Evolutionary conservation across 1,139 yeast species (phyloP).

Genomic region (Pichiaceae sp.): DNA sequence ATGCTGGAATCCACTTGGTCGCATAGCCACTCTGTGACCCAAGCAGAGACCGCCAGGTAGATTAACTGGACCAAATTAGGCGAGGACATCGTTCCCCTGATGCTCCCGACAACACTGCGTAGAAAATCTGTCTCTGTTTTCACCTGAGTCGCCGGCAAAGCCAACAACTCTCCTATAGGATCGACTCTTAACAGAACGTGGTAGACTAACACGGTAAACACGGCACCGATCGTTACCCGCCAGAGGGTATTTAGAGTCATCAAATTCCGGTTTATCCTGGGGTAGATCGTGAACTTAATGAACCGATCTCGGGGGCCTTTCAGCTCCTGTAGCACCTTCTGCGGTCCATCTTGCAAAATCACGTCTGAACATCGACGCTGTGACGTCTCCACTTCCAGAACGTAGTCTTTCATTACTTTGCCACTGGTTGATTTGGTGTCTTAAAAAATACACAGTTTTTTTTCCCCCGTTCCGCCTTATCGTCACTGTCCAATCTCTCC

Average conservation of each 20-base stretch:
- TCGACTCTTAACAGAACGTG: slow-evolving; percentile 6
- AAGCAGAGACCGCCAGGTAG: slow-evolving; percentile 8
- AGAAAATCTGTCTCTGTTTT: not conserved
- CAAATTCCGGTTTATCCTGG: not conserved
- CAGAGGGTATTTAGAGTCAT: not conserved
- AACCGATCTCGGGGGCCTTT: slow-evolving; percentile 9
- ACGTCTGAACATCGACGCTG: slow-evolving; percentile 10
- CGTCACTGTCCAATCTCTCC: slow-evolving; percentile 30
- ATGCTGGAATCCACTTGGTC: slow-evolving; percentile 12
- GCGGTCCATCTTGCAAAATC: slow-evolving; percentile 3
- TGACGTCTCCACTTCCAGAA: slow-evolving; percentile 17
- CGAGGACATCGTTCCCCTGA: not conserved
- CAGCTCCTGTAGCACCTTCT: not conserved
- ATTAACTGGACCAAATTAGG: slow-evolving; percentile 1
- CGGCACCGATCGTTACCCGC: not conserved
- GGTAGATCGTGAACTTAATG: slow-evolving; percentile 16
- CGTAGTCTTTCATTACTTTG: slow-evolving; percentile 12
- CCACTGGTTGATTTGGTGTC: not conserved
- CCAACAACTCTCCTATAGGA: slow-evolving; percentile 3
- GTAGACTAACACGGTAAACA: not conserved
- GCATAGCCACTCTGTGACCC: slow-evolving; percentile 10
- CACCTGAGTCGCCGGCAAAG: not conserved
- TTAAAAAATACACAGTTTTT: no score
- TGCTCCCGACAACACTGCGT: not conserved
- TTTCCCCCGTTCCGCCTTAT: not conserved